These are phyloP conservation scores for Secale cereale DNA, from an alignment of 176 grass and related monocot genomes.

Conservation along the genomic window DNA sequence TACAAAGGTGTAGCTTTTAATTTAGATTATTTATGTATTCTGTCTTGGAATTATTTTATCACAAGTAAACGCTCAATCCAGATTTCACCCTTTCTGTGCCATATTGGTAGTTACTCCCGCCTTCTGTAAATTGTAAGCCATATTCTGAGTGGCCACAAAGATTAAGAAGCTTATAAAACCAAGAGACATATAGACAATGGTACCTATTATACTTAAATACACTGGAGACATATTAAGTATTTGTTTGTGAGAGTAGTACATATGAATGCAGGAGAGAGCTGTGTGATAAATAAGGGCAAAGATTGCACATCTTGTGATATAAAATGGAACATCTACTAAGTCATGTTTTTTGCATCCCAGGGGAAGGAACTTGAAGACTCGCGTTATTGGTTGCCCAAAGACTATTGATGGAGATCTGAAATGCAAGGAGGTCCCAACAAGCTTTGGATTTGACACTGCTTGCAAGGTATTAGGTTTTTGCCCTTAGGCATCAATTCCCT, in stretches of 20 bases:
- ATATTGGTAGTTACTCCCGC: not conserved
- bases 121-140: not conserved
- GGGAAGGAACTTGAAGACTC: slow-evolving; percentile 78
- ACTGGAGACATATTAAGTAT: not conserved
- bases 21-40: not conserved
- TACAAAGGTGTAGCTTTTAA: not conserved
- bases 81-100: not conserved
- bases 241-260: not conserved
- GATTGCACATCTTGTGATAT: not conserved
- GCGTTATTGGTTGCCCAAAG: slow-evolving; percentile 97
- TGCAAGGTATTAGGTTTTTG: slow-evolving; percentile 65
- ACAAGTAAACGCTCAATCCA: not conserved
- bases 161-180: not conserved
- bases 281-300: not conserved
- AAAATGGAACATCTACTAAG: not conserved
- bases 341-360: slow-evolving; percentile 31
- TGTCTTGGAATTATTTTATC: not conserved
- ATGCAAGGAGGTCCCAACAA: slow-evolving; percentile 94
- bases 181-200: not conserved
- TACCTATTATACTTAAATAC: not conserved
- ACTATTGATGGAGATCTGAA: slow-evolving; percentile 98
- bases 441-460: slow-evolving; percentile 99
- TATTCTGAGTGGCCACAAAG: not conserved
- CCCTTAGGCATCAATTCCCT: not conserved
- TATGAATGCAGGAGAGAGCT: not conserved